Evolutionary conservation across 208 protist genomes (phyloP).

Genomic region (Leptomonas pyrrhocoris): DNA sequence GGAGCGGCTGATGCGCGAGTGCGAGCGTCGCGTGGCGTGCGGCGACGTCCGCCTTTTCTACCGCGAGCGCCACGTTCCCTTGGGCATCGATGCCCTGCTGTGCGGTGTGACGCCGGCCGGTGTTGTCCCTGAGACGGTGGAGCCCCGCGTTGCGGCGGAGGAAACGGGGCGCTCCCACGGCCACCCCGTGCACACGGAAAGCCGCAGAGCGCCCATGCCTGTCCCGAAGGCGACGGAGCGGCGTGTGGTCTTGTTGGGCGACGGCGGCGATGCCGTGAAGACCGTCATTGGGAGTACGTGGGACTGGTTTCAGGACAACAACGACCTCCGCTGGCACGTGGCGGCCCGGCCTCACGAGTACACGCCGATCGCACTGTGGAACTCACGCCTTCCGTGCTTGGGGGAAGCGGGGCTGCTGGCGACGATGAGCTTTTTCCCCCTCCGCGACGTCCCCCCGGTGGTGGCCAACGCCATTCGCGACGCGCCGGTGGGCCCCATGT

Average conservation of each 20-base stretch:
- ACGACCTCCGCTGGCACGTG: conserved; percentile 5
- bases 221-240: not conserved
- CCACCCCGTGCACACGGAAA: not conserved
- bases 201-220: not conserved
- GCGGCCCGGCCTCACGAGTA: not conserved
- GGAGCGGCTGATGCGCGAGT: conserved; percentile 30
- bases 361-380: not conserved
- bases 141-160: no score
- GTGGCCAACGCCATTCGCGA: conserved; percentile 19
- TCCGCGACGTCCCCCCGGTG: not conserved
- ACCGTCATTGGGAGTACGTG: conserved; percentile 1
- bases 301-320: conserved; percentile 13
- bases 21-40: conserved; percentile 9
- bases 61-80: not conserved
- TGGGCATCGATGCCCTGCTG: conserved; percentile 17
- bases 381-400: not conserved
- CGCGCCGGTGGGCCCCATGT: conserved; percentile 10
- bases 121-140: no score
- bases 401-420: conserved; percentile 11
- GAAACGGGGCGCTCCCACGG: no score
- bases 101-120: not conserved
- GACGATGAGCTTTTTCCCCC: not conserved
- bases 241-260: not conserved
- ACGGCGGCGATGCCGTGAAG: not conserved
- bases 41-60: not conserved